A percentile compares a stretch with the other conserved stretches of the same genome.
These are phyloP conservation scores for Aechmea fasciata DNA, from an alignment of 176 grass and related monocot species.

Conservation along the genomic window DNA sequence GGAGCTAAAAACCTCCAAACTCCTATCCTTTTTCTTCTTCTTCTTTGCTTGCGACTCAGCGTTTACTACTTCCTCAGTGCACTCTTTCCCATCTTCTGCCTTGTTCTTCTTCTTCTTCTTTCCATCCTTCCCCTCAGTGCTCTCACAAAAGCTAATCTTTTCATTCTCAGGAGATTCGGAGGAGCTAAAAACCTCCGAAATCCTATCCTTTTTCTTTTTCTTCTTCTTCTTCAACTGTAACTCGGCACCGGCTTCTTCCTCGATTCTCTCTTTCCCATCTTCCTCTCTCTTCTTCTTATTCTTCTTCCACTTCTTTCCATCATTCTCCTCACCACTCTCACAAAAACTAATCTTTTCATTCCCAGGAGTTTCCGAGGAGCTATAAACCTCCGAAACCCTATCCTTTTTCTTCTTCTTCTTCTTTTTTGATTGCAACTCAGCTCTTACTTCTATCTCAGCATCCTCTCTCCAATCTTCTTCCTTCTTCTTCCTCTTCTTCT, in stretches of 20 bases:
- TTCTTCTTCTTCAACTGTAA: not conserved
- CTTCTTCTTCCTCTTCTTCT: conserved; percentile 5
- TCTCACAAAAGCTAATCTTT: too few relatives aligned
- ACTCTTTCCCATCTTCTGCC: not conserved
- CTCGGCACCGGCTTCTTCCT: not conserved
- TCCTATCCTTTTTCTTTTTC: not conserved
- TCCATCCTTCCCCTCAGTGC: too few relatives aligned
- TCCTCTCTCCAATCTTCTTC: not conserved
- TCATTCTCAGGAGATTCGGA: too few relatives aligned
- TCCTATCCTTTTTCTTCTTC: not conserved
- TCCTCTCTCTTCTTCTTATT: not conserved
- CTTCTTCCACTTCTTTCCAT: conserved; percentile 5
- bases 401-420: conserved; percentile 1
- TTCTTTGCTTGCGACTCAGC: not conserved
- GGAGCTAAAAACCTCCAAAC: too few relatives aligned
- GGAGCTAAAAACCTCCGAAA: too few relatives aligned
- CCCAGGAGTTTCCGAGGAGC: not conserved
- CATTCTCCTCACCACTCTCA: not conserved
- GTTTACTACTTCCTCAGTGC: not conserved
- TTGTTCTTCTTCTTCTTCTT: not conserved
- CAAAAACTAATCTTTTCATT: not conserved
- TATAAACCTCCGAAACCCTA: too few relatives aligned
- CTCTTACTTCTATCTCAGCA: not conserved
- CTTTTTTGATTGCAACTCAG: not conserved
- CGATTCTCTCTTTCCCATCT: not conserved